Percentiles rank a stretch among this genome's conserved stretches.
These are phyloP conservation scores for Cladosporium sp. DNA, from an alignment of 2,329 filamentous ascomycete species.

Conservation along the genomic window DNA sequence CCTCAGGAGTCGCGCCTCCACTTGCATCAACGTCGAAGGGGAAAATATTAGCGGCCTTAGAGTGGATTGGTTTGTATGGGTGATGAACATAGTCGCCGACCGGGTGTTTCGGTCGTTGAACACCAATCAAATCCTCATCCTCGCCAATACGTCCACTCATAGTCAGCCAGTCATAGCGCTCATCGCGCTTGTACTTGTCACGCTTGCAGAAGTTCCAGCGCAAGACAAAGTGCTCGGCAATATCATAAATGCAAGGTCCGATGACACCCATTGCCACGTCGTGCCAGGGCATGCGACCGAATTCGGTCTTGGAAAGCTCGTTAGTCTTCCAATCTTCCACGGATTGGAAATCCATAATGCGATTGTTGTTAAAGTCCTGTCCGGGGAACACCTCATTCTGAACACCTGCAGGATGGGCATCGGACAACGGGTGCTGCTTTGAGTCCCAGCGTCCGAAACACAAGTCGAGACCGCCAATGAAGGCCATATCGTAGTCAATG, in stretches of 20 bases:
- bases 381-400: slow-evolving; percentile 85
- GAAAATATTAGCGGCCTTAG: slow-evolving; percentile 51
- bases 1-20: slow-evolving; percentile 10
- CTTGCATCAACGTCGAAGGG: neutral
- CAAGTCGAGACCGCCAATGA: slow-evolving; percentile 89
- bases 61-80: slow-evolving; percentile 64
- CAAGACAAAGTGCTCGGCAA: slow-evolving; percentile 90
- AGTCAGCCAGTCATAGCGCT: slow-evolving; percentile 77
- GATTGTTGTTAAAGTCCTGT: slow-evolving; percentile 97
- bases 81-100: slow-evolving; percentile 84
- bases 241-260: slow-evolving; percentile 85
- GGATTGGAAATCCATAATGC: slow-evolving; percentile 90
- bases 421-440: slow-evolving; percentile 77
- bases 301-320: slow-evolving; percentile 84
- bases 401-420: slow-evolving; percentile 81
- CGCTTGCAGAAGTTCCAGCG: slow-evolving; percentile 97
- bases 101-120: slow-evolving; percentile 83
- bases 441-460: slow-evolving; percentile 95
- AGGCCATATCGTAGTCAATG: slow-evolving; percentile 84
- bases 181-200: slow-evolving; percentile 93
- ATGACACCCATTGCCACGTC: slow-evolving; percentile 91
- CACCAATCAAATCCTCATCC: slow-evolving; percentile 79
- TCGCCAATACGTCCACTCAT: slow-evolving; percentile 71
- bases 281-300: slow-evolving; percentile 96
- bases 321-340: slow-evolving; percentile 92